A percentile compares a stretch with the other conserved stretches of the same genome.
Conservation (phyloP, 805 yeast genomes). For the Sugiyamaella qingdaonensis region DNA sequence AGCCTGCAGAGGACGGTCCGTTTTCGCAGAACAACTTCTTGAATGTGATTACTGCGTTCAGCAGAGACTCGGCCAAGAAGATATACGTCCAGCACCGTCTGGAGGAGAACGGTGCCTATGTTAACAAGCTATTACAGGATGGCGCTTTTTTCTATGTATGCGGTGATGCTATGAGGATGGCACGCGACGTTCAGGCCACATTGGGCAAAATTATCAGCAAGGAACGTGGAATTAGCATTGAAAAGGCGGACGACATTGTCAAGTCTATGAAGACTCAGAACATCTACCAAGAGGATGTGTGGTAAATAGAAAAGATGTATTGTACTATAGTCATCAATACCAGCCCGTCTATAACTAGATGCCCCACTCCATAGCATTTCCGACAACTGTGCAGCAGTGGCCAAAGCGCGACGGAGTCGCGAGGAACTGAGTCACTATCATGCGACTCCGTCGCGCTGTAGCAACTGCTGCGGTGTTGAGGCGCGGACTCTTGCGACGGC, state of each 20-base stretch:
- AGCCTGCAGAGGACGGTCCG: constrained; percentile 14
- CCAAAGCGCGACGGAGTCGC: too few species aligned
- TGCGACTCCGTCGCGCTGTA: too few species aligned
- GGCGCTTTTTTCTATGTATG: constrained; percentile 94
- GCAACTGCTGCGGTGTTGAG: too few species aligned
- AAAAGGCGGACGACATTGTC: constrained; percentile 69
- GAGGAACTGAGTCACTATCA: too few species aligned
- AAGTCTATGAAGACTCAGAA: constrained; percentile 78
- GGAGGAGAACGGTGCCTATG: constrained; percentile 41
- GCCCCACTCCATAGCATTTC: too few species aligned
- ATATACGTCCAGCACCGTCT: constrained; percentile 85
- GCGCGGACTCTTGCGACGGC: too few species aligned
- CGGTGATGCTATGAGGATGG: constrained; percentile 96
- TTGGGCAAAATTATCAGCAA: constrained; percentile 58
- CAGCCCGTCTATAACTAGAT: neutral
- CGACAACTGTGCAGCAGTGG: too few species aligned
- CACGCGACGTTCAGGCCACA: constrained; percentile 81
- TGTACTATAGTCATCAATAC: neutral
- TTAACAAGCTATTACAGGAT: constrained; percentile 48
- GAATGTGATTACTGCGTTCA: constrained; percentile 77
- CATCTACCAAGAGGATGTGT: constrained; percentile 94
- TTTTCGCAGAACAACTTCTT: constrained; percentile 25
- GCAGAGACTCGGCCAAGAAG: constrained; percentile 62
- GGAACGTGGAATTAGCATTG: constrained; percentile 59
- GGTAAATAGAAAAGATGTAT: constrained; percentile 47